Percentiles rank a stretch among this genome's conserved stretches.
phyloP scores from a whole-genome alignment of 345 rosid species.

The Camelina hispida region DNA sequence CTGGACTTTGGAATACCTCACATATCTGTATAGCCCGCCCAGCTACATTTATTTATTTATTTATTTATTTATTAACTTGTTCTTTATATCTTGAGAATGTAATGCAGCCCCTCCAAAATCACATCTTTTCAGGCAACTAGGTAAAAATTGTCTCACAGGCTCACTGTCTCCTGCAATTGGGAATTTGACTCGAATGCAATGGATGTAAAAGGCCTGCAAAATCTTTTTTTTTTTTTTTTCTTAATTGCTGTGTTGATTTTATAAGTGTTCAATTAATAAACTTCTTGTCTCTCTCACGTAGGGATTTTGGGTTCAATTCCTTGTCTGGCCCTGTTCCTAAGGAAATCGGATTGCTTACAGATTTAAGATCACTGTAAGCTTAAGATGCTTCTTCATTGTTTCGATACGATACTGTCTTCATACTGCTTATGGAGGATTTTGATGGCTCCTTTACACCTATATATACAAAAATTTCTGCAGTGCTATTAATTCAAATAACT shows the following conservation, averaged over 20 bases:
- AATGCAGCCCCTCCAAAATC: neutral
- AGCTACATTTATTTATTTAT: too few relatives aligned
- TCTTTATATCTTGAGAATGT: neutral
- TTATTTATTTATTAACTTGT: neutral
- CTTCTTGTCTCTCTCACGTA: constrained; percentile 16
- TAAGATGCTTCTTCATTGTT: too few relatives aligned
- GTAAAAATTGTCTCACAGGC: constrained; percentile 42
- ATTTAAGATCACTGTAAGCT: too few relatives aligned
- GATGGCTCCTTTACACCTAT: too few relatives aligned
- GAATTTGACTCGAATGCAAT: constrained; percentile 51
- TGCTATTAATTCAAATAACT: too few relatives aligned
- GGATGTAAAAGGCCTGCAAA: constrained; percentile 48
- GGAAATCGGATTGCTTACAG: too few relatives aligned
- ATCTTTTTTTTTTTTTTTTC: neutral
- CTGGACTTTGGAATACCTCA: constrained; percentile 46
- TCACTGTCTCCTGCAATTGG: constrained; percentile 41
- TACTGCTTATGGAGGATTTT: too few relatives aligned
- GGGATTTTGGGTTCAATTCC: constrained; percentile 59
- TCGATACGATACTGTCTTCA: too few relatives aligned
- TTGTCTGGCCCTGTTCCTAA: constrained; percentile 70
- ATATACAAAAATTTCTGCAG: too few relatives aligned
- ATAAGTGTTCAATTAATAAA: neutral
- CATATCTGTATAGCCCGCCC: constrained; percentile 33
- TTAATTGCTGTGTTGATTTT: neutral
- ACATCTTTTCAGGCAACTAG: constrained; percentile 40